phyloP scores from a whole-genome alignment of 352 stramenopile species.

The Pythium pyrilobum region DNA sequence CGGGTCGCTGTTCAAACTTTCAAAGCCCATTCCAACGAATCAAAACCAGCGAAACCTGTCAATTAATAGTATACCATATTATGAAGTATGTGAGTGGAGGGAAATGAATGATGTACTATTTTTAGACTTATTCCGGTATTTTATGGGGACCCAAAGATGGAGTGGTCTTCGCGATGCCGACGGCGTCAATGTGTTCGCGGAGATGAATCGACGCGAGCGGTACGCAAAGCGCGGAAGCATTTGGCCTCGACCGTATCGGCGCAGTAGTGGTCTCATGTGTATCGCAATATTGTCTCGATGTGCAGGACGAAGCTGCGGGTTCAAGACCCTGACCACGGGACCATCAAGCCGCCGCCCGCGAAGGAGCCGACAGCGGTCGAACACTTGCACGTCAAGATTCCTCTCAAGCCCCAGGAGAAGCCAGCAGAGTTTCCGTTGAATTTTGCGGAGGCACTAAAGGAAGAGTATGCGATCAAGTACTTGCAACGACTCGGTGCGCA shows the following conservation, averaged over 20 bases:
- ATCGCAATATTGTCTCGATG: neutral
- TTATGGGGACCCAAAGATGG: neutral
- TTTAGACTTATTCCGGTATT: neutral
- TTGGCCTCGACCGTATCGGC: neutral
- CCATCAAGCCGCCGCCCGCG: conserved; percentile 6
- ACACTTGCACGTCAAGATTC: conserved; percentile 46
- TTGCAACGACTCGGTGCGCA: conserved; percentile 50
- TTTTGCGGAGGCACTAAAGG: conserved; percentile 41
- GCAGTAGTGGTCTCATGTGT: too few relatives aligned
- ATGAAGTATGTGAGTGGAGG: neutral
- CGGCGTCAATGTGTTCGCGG: neutral
- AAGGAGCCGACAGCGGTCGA: conserved; percentile 36
- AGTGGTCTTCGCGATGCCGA: neutral
- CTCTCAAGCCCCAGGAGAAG: conserved; percentile 46
- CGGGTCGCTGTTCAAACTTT: conserved; percentile 27
- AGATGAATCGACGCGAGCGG: conserved; percentile 20
- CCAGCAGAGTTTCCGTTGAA: conserved; percentile 31
- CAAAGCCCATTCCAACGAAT: conserved; percentile 13
- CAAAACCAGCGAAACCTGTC: neutral
- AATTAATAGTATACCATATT: conserved; percentile 1
- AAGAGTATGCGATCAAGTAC: conserved; percentile 75
- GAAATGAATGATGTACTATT: conserved; percentile 1
- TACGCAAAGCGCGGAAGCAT: neutral
- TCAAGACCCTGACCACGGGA: neutral
- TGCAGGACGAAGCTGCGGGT: neutral